Evolutionary conservation across 202 grass and related monocot genomes (phyloP), one percentile per base, ranked within the genome.

Genomic region (Digitaria exilis): DNA sequence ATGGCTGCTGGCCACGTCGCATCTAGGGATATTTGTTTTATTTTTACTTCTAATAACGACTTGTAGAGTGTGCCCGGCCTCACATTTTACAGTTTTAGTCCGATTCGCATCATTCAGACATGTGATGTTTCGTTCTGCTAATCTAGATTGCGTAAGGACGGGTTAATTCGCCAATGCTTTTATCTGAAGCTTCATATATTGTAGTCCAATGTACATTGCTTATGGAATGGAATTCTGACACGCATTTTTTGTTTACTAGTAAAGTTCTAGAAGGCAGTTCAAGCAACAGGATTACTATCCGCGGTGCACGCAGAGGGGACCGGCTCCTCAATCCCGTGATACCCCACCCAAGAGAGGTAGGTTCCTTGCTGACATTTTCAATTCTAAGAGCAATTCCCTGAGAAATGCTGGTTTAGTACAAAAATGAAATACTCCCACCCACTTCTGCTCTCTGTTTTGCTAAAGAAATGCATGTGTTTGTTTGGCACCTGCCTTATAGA

Each of bases 271-370:
- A 67, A 86, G 89, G 81, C 85, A 76, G 32, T 76, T 79, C 21
- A 98, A 96, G 81, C 89, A 85, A 76, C 87, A 87, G 17, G 85
- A 91, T 32, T 94, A 92, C 82, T 93, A 88, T 66, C 87, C 88
- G 3, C 77, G 91, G 71, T 98, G 93, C 81, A 95, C 80, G 17
- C 80, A 75, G 2, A 96, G 86, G 84, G 87, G 89, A 26, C 71
- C 91, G 7, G 91, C 93, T 78, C 96, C 96, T 71, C 93, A 98
- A 67, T 98, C 93, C 86, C 89, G 85, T 51, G 93, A 98, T 61
- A 98, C 93, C 67, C 96, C 96, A 37, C 96, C 96, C 9, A 90
- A 90, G 78, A 93, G 96, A 98, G 96, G 96, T 95, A 19, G 28
- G 69, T 78, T 88, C 19, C 71, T 80, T 86, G 50, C 28, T 60